Conservation (phyloP, 208 protist species). For the Trichomonas gallinae region DNA sequence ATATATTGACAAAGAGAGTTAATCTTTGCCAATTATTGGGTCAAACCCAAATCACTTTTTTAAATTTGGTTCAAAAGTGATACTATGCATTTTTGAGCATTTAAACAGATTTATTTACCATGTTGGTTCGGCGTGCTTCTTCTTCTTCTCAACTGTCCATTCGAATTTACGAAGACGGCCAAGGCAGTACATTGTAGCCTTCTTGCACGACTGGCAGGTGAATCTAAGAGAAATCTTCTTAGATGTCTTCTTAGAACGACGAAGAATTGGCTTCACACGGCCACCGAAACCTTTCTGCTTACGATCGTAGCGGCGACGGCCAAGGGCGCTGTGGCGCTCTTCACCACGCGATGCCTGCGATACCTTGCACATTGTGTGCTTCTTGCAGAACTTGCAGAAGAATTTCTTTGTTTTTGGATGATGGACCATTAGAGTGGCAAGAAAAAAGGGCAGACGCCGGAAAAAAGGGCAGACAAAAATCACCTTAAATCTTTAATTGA, state of each 20-base stretch:
- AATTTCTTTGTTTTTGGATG: slow-evolving; percentile 18
- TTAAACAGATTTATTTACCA: not conserved
- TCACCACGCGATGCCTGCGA: not conserved
- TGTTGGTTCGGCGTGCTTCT: slow-evolving; percentile 12
- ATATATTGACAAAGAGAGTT: no score
- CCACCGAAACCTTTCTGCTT: slow-evolving; percentile 3
- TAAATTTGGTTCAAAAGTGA: no score
- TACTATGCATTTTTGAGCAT: no score
- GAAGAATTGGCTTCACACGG: slow-evolving; percentile 1
- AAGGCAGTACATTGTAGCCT: slow-evolving; percentile 3
- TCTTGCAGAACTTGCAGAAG: slow-evolving; percentile 20
- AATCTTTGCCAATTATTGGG: no score
- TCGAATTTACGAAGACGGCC: not conserved
- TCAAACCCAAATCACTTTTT: no score
- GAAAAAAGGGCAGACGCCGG: no score
- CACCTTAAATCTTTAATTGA: not conserved
- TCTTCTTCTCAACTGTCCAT: slow-evolving; percentile 1
- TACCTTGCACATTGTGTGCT: not conserved
- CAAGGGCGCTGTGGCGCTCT: not conserved
- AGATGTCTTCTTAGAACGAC: slow-evolving; percentile 9
- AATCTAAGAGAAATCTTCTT: not conserved
- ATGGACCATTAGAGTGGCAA: not conserved
- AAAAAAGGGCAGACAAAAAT: not conserved
- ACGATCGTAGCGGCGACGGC: not conserved
- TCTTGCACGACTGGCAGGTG: not conserved